Percentiles rank a stretch among this genome's conserved stretches.
Evolutionary conservation across 163 green algal genomes (phyloP).

Genomic region (Picocystis sp.): DNA sequence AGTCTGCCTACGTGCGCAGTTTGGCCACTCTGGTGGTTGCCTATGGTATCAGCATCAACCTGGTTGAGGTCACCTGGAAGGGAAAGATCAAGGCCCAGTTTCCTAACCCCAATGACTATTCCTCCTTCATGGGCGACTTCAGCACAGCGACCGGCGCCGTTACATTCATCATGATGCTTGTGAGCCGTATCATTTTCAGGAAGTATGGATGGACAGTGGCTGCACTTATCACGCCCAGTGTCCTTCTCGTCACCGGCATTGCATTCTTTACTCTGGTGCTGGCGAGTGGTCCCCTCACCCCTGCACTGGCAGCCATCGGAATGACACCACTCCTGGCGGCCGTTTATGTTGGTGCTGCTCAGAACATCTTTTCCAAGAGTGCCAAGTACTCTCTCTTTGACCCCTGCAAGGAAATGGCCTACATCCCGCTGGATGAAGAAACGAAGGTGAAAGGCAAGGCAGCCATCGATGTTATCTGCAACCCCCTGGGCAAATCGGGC

Average conservation of each 20-base stretch:
- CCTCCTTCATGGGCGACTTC: slow-evolving; percentile 96
- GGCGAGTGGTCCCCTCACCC: slow-evolving; percentile 48
- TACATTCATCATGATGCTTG: slow-evolving; percentile 95
- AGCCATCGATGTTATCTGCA: slow-evolving; percentile 97
- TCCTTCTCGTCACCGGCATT: slow-evolving; percentile 83
- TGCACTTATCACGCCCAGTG: slow-evolving; percentile 82
- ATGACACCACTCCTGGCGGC: slow-evolving; percentile 85
- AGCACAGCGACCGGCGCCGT: slow-evolving; percentile 75
- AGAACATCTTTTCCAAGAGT: slow-evolving; percentile 98
- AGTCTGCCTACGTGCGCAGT: slow-evolving; percentile 89
- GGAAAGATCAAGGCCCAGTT: slow-evolving; percentile 98
- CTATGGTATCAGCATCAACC: slow-evolving; percentile 97
- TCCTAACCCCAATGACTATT: slow-evolving; percentile 98
- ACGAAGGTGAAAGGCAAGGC: slow-evolving; percentile 91
- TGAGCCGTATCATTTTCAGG: slow-evolving; percentile 84
- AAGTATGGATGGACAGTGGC: slow-evolving; percentile 88
- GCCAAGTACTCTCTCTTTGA: slow-evolving; percentile 98
- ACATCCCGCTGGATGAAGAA: slow-evolving; percentile 93
- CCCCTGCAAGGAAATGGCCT: slow-evolving; percentile 99
- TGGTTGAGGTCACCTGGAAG: slow-evolving; percentile 99
- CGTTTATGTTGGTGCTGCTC: slow-evolving; percentile 82
- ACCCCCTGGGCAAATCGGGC: slow-evolving; percentile 85
- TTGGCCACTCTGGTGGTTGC: slow-evolving; percentile 84
- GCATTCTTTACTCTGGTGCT: slow-evolving; percentile 91
- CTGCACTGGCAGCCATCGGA: slow-evolving; percentile 53